These are phyloP conservation scores for Alloteropsis angusta DNA, from an alignment of 202 grass and related monocot genomes.

Conservation along the genomic window DNA sequence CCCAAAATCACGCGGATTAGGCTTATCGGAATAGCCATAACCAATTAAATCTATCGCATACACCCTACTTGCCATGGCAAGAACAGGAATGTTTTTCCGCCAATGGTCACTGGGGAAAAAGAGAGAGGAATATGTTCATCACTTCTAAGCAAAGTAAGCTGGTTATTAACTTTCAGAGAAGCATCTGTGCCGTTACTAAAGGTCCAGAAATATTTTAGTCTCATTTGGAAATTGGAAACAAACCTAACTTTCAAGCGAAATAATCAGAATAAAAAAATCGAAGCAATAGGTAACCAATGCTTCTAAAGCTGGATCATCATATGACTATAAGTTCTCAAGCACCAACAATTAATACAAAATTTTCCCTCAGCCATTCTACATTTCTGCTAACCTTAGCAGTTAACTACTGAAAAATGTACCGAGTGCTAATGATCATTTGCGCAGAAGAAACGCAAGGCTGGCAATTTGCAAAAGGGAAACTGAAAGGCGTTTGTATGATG, in stretches of 20 bases:
- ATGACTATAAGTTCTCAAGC: not conserved
- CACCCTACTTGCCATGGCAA: conserved; percentile 56
- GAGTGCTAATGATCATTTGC: not conserved
- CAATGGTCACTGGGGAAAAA: conserved; percentile 63
- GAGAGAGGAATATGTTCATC: not conserved
- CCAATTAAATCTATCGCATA: conserved; percentile 90
- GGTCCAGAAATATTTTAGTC: not conserved
- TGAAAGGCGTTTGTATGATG: not conserved
- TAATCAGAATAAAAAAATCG: not conserved
- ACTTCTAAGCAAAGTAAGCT: not conserved
- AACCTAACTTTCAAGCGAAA: not conserved
- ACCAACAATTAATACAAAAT: not conserved
- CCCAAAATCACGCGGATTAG: conserved; percentile 49
- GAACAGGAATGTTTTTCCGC: conserved; percentile 71
- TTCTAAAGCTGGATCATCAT: not conserved
- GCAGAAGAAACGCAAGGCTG: not conserved
- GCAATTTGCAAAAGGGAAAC: conserved; percentile 8
- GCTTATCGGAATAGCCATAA: conserved; percentile 94
- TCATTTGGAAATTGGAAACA: not conserved
- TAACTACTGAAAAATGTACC: not conserved
- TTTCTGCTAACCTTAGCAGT: not conserved
- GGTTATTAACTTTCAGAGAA: not conserved
- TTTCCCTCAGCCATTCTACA: not conserved
- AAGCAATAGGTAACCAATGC: not conserved
- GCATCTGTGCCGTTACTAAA: not conserved